Percentiles rank a stretch among this genome's conserved stretches.
Conservation (phyloP, 2,329 filamentous ascomycete species). For the Penicillium sp. region DNA sequence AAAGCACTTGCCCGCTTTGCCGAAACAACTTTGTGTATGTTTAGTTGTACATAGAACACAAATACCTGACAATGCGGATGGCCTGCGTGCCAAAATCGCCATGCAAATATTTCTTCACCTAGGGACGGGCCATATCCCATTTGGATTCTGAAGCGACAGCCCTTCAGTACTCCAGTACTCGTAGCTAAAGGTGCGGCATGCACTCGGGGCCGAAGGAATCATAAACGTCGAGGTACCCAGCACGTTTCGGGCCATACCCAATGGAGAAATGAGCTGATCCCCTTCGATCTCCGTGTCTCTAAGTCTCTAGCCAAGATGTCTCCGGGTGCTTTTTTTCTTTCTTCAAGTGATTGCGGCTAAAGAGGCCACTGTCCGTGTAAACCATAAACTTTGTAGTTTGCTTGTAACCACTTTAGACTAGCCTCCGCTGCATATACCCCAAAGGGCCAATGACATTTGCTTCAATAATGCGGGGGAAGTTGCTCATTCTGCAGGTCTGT, state of each 20-base stretch:
- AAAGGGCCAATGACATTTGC: neutral
- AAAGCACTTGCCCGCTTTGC: conserved; percentile 89
- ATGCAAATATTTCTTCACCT: neutral
- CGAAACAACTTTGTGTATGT: conserved; percentile 78
- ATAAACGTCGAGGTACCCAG: neutral
- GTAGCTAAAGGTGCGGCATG: neutral
- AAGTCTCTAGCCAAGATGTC: too few relatives aligned
- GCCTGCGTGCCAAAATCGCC: neutral
- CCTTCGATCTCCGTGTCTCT: neutral
- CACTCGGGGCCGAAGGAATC: neutral
- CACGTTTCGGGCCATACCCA: neutral
- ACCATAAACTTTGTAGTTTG: neutral
- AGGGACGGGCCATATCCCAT: neutral
- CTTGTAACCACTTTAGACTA: neutral
- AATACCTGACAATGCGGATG: conserved; percentile 9
- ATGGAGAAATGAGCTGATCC: neutral
- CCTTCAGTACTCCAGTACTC: too few relatives aligned
- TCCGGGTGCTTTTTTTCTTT: too few relatives aligned
- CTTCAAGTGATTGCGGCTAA: neutral
- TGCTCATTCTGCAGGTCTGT: neutral
- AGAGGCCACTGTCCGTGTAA: neutral
- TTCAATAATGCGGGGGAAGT: conserved; percentile 6
- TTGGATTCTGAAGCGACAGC: too few relatives aligned
- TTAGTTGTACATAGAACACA: conserved; percentile 24
- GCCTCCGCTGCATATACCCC: neutral